phyloP scores from a whole-genome alignment of 345 rosid species.

The Eucalyptus camaldulensis region DNA sequence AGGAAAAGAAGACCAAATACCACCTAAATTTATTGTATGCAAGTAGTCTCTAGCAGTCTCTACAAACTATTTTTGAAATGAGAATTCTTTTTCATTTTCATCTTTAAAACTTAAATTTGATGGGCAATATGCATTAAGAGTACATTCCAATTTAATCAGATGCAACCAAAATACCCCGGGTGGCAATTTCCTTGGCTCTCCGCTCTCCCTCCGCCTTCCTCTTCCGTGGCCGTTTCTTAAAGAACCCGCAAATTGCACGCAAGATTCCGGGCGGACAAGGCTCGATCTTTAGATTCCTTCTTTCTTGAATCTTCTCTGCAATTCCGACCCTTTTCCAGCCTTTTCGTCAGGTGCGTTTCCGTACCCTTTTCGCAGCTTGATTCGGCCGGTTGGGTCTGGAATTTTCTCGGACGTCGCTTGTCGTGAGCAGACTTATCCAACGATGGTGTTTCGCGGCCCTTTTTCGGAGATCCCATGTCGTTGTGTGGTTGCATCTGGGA shows the following conservation, averaged over 20 bases:
- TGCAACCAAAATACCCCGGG: background rate
- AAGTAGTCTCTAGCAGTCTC: background rate
- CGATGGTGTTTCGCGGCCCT: background rate
- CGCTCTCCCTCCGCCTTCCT: background rate
- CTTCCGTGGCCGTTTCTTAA: background rate
- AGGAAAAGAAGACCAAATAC: background rate
- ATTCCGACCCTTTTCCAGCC: background rate
- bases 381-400: background rate
- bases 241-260: background rate
- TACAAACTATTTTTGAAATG: background rate
- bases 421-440: background rate
- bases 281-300: background rate
- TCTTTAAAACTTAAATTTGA: background rate
- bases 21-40: background rate
- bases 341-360: background rate
- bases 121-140: background rate
- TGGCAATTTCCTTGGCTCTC: background rate
- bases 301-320: background rate
- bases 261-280: constrained; percentile 1
- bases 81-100: background rate
- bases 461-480: background rate
- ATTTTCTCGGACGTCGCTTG: background rate
- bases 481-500: background rate
- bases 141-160: background rate
- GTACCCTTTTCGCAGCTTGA: background rate